These are phyloP conservation scores for Xylariales sp. DNA, from an alignment of 2,329 filamentous ascomycete species.

Conservation along the genomic window DNA sequence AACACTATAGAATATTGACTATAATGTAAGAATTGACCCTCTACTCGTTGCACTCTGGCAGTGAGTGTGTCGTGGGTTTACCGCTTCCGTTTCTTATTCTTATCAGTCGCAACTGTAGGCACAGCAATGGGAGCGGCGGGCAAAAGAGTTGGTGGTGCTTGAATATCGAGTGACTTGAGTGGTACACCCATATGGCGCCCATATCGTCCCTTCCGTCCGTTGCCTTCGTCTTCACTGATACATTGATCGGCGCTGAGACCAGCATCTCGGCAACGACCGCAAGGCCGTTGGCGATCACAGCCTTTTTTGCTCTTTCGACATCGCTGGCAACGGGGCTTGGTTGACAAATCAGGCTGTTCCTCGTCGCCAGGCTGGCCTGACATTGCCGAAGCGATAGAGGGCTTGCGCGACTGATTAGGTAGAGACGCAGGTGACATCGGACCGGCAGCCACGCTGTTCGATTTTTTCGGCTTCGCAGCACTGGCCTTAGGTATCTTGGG, in stretches of 20 bases:
- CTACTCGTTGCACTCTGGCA: neutral
- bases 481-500: constrained; percentile 54
- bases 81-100: constrained; percentile 72
- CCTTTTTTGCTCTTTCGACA: constrained; percentile 99
- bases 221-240: constrained; percentile 97
- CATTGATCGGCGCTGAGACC: constrained; percentile 93
- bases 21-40: constrained; percentile 2
- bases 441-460: constrained; percentile 53
- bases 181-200: constrained; percentile 77
- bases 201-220: constrained; percentile 95
- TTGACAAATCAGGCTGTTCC: constrained; percentile 90
- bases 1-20: constrained; percentile 9
- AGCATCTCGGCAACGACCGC: constrained; percentile 94
- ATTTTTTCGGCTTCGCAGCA: constrained; percentile 67
- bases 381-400: constrained; percentile 73
- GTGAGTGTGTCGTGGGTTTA: constrained; percentile 46
- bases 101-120: constrained; percentile 61
- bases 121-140: constrained; percentile 58
- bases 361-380: constrained; percentile 77
- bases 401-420: constrained; percentile 77
- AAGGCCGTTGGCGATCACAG: constrained; percentile 95
- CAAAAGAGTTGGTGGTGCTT: constrained; percentile 51
- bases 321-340: constrained; percentile 95
- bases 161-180: constrained; percentile 67
- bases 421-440: constrained; percentile 75